Base-by-base conservation (phyloP, 2,329 filamentous ascomycete genomes). In the Hymenoscyphus infarciens region DNA sequence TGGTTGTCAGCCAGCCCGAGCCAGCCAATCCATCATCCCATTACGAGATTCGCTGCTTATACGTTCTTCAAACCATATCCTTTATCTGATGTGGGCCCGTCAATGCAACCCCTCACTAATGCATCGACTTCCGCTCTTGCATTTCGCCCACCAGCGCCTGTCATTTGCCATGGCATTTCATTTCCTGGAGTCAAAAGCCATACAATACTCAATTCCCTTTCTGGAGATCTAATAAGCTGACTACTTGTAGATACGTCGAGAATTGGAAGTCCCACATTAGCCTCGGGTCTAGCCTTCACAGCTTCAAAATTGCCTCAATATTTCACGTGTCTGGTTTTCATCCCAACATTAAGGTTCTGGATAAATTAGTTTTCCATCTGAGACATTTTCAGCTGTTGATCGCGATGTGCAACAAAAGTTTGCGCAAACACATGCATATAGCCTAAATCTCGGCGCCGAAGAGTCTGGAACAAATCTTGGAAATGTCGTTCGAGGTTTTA, bases 361-460 rank as follows among this genome's bases (percentile, higher is more conserved):
- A 38, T 22, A 22, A 42, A 35, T 7, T 52, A 10, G 22, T 10
- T 22, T 52, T 52, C 19, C 45, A 35, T 45, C 39, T 59, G 38
- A 59, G 56, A 59, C 56, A 59, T 59, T 57, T 57, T 59, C 56
- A 59, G 35, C 56, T 59, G 25, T 27, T 29, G 4, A 31, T 49
- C 22, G 56, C 56, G 56, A 59, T n/a, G 33, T 59, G 56, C 56
- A 59, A 59, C 56, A 49, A 59, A 29, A 22, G n/a, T 16, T 10
- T 5, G 19, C 22, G 19, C 42, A n/a, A 27, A 13, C n/a, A 6
- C n/a, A 13, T 38, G 56, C 38, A 45, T 45, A 58, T 33, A 59
- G 56, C 19, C 56, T 59, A 49, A 59, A 52, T 31, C 8, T 22
- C 45, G 10, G 19, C 45, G 19, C 45, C 45, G 35, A 25, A 13